Base-by-base conservation (phyloP, 2,329 filamentous ascomycete species). In the Aspergillus flavus region DNA sequence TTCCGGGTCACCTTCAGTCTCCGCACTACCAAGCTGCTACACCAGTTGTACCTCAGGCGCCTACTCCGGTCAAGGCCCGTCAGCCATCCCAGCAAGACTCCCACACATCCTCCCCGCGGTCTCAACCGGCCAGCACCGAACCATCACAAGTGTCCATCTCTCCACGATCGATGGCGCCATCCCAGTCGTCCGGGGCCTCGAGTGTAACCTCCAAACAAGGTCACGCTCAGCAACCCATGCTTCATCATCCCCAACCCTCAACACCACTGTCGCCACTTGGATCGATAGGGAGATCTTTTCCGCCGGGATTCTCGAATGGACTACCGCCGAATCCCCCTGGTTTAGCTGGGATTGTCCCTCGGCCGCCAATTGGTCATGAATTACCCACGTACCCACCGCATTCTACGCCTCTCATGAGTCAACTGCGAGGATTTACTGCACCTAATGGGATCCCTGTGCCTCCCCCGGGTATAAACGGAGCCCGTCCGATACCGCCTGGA, bases 51-150 rank as follows among this genome's bases (percentile, higher is more conserved):
- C 89, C 93, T 14, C 97, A 97, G 76, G 89, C 89, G 23, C 89
- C 93, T 6, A 94, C 92, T 14, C 92, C 93, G 10, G 90, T 88
- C 67, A 90, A 91, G 66, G 86, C 89, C 43, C 89, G 92, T 61
- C 91, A 94, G 64, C 80, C 87, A 54, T 95, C 93, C 10, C 92
- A 96, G 67, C 93, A 95, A 75, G 90, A 89, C 30, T 88, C 88
- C 11, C 87, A 89, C 73, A 83, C 86, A 9, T 86, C 87, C 7
- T 90, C 88, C 57, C 91, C 92, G 3, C 88, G 78, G 53, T 82
- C 80, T 14, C 80, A 82, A 62, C 71, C 78, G 34, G 75, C 77
- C 43, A 77, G 75, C 58, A 75, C 78, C 23, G 80, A 90, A 65
- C 86, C 88, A 3, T 89, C 91, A 1, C 87, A 91, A 73, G 85